phyloP scores from a whole-genome alignment of 805 yeast species.

The Kluyveromyces nonfermentans region DNA sequence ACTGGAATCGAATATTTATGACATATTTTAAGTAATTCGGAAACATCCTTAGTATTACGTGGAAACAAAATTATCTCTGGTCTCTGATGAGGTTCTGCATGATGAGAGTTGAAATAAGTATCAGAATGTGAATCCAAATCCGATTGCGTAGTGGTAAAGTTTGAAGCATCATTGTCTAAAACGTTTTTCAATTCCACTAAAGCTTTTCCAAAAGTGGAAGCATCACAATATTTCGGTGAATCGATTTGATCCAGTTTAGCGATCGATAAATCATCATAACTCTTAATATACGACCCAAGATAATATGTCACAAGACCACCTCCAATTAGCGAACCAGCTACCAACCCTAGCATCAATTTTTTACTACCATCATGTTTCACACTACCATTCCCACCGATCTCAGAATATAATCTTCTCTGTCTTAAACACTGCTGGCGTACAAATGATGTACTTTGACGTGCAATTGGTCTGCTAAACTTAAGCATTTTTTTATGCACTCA shows the following conservation, averaged over 20 bases:
- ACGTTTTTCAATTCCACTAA: slow-evolving; percentile 32
- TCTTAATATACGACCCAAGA: neutral
- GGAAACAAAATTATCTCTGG: slow-evolving; percentile 59
- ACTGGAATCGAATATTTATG: slow-evolving; percentile 56
- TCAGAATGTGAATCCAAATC: slow-evolving; percentile 49
- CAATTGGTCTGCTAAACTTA: neutral
- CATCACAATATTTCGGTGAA: slow-evolving; percentile 27
- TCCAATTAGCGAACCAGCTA: slow-evolving; percentile 5
- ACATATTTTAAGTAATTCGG: slow-evolving; percentile 51
- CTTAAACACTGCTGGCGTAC: neutral
- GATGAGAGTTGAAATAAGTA: slow-evolving; percentile 53
- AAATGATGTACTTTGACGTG: neutral
- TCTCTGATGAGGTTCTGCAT: slow-evolving; percentile 46
- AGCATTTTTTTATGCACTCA: neutral
- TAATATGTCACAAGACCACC: slow-evolving; percentile 4
- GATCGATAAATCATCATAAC: slow-evolving; percentile 7
- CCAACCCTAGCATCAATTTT: neutral
- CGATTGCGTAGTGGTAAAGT: slow-evolving; percentile 24
- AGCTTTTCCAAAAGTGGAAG: slow-evolving; percentile 32
- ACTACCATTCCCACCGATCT: neutral
- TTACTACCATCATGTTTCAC: neutral
- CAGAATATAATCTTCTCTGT: neutral
- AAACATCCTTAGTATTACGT: slow-evolving; percentile 54
- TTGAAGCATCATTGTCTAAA: slow-evolving; percentile 31
- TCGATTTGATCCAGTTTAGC: slow-evolving; percentile 13